phyloP scores from a whole-genome alignment of 1,284 basidiomycete species.

The Porogramme epimiltina region DNA sequence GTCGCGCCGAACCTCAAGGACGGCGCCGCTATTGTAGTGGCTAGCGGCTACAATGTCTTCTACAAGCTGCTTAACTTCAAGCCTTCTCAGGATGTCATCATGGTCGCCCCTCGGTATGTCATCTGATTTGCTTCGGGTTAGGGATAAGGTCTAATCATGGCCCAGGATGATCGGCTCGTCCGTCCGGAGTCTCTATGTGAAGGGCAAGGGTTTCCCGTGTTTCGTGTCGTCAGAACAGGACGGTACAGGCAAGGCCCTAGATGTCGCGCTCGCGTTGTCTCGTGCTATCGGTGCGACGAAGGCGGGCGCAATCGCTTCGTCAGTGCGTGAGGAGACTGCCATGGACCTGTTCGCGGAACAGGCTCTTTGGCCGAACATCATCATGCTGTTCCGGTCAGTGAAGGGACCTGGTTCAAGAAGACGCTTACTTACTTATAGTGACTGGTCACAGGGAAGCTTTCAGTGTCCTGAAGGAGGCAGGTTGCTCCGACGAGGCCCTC shows the following conservation, averaged over 20 bases:
- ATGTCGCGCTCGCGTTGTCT: slow-evolving; percentile 54
- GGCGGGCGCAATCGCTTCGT: slow-evolving; percentile 66
- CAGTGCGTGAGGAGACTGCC: slow-evolving; percentile 63
- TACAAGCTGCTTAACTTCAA: slow-evolving; percentile 59
- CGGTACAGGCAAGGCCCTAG: slow-evolving; percentile 51
- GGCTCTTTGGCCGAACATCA: slow-evolving; percentile 69
- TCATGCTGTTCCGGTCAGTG: slow-evolving; percentile 57
- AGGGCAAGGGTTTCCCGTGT: slow-evolving; percentile 64
- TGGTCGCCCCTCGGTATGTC: slow-evolving; percentile 63
- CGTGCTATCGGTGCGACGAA: slow-evolving; percentile 63
- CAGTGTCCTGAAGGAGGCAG: slow-evolving; percentile 62
- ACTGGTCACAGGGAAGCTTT: slow-evolving; percentile 55
- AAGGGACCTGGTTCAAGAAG: neutral
- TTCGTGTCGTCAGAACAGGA: slow-evolving; percentile 69
- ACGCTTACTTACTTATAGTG: neutral
- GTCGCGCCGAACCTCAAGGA: slow-evolving; percentile 54
- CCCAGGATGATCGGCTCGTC: slow-evolving; percentile 70
- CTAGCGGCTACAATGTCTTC: slow-evolving; percentile 68
- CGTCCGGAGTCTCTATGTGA: slow-evolving; percentile 61
- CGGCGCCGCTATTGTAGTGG: slow-evolving; percentile 53
- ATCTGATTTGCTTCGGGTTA: slow-evolving; percentile 5
- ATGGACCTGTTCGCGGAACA: slow-evolving; percentile 72
- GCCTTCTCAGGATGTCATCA: slow-evolving; percentile 59
- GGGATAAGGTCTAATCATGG: too few species aligned
- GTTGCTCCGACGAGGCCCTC: slow-evolving; percentile 67